Evolutionary conservation across 192 early-diverging fungal species (phyloP), one percentile per base, ranked within the genome.

Genomic region (Backusella sp.): DNA sequence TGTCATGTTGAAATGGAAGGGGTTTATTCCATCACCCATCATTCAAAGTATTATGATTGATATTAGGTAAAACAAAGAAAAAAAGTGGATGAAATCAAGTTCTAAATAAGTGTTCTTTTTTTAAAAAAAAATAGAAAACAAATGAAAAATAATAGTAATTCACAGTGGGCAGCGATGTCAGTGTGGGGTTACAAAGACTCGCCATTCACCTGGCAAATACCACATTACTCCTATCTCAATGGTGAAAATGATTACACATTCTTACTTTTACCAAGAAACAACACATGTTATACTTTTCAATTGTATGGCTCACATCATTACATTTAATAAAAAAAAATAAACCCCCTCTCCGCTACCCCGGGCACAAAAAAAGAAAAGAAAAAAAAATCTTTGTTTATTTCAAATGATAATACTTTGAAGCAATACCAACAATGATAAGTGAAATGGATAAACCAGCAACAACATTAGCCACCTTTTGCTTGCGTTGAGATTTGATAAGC

Each of bases 171-270:
- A n/a, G 68, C 78, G 2, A n/a, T 79, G 15, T 71, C 68, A 7
- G 78, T 75, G 0, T 79, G 78, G 78, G 78, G 78, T 4, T 79
- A 66, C 17, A 67, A 42, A 17, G 73, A 79, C 28, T 79, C 78
- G 26, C 78, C 78, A 1, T 65, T 75, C 11, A 69, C 73, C 9
- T 79, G 78, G 78, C n/a, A 73, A 11, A 53, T 44, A 11, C 68
- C 74, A 46, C 78, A 79, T 8, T 70, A 74, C 28, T 49, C 41
- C 9, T 74, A 75, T 36, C 39, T 74, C 3, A 74, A 59, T 35
- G 78, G 78, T 32, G 78, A 79, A 67, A 79, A 79, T 39, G 78
- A 79, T 66, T 79, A 74, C 34, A 79, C 78, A 21, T 44, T 79
- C n/a, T 59, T 79, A 23, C 68, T 79, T 23, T 62, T 78, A 52